phyloP scores from a whole-genome alignment of 2,329 filamentous ascomycete genomes.

The Nemania bipapillata region DNA sequence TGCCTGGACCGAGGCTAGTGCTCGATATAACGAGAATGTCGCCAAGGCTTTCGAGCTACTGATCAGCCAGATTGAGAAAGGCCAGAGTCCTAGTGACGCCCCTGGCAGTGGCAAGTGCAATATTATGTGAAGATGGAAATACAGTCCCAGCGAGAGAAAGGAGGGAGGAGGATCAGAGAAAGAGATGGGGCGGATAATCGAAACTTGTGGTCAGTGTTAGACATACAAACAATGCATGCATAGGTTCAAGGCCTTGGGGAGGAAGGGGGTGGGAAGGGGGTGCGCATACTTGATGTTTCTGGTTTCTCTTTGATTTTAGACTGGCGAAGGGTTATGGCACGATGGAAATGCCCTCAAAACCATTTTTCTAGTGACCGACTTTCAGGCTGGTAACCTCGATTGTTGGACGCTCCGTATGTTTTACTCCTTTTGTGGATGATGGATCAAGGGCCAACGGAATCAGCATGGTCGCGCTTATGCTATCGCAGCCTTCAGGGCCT shows the following conservation, averaged over 20 bases:
- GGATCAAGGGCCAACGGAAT: not conserved
- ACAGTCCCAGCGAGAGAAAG: not conserved
- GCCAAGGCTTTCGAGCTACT: slow-evolving; percentile 91
- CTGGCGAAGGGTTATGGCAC: slow-evolving; percentile 24
- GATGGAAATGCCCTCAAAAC: not conserved
- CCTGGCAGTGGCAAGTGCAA: slow-evolving; percentile 81
- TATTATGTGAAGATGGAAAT: slow-evolving; percentile 75
- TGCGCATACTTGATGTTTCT: slow-evolving; percentile 24
- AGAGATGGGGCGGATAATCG: no score
- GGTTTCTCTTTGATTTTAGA: slow-evolving; percentile 26
- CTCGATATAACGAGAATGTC: slow-evolving; percentile 94
- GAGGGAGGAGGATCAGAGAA: not conserved
- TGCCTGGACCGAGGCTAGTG: slow-evolving; percentile 93
- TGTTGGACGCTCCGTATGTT: not conserved
- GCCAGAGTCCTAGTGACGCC: slow-evolving; percentile 87
- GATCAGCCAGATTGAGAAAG: slow-evolving; percentile 94
- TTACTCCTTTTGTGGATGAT: not conserved
- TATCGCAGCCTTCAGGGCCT: not conserved
- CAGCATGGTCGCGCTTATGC: slow-evolving; percentile 19
- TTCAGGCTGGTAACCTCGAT: not conserved
- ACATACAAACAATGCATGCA: slow-evolving; percentile 17
- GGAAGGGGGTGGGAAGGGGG: no score
- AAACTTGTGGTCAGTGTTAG: not conserved
- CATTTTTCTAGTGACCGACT: not conserved
- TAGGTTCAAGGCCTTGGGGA: slow-evolving; percentile 5